These are phyloP conservation scores for Tolypocladium endophyticum DNA, from an alignment of 2,329 filamentous ascomycete species.

Conservation along the genomic window DNA sequence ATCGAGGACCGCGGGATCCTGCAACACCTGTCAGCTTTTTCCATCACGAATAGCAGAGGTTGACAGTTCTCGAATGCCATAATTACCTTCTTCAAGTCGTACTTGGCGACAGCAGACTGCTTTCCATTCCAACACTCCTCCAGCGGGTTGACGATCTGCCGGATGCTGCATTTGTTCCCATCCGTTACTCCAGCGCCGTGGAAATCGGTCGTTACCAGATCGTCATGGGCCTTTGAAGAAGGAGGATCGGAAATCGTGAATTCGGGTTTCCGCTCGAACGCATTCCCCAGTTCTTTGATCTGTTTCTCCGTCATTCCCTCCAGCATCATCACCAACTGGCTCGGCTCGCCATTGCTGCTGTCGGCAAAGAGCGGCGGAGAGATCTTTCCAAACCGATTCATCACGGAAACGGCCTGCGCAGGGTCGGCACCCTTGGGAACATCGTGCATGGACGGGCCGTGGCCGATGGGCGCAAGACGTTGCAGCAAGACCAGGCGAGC, in stretches of 20 bases:
- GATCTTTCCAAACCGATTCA: constrained; percentile 50
- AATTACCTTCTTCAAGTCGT: constrained; percentile 31
- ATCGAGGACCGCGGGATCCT: constrained; percentile 31
- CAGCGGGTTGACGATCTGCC: constrained; percentile 30
- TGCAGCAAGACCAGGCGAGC: constrained; percentile 50
- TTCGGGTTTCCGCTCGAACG: constrained; percentile 25
- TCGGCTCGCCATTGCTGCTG: constrained; percentile 20
- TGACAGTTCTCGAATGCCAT: background rate
- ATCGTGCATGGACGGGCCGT: constrained; percentile 37
- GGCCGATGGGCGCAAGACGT: constrained; percentile 37
- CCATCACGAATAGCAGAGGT: background rate
- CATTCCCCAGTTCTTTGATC: constrained; percentile 30
- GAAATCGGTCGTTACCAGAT: constrained; percentile 31
- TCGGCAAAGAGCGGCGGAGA: constrained; percentile 38
- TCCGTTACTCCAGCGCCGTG: constrained; percentile 25
- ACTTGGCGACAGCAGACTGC: constrained; percentile 29
- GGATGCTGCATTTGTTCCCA: constrained; percentile 25
- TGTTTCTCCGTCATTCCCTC: constrained; percentile 42
- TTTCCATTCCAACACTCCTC: constrained; percentile 34
- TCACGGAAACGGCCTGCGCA: constrained; percentile 41
- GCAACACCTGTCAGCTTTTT: constrained; percentile 10
- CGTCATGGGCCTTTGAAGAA: constrained; percentile 28
- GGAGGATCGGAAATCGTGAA: constrained; percentile 40
- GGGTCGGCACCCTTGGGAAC: constrained; percentile 27
- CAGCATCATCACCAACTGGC: constrained; percentile 49